phyloP scores from a whole-genome alignment of 345 rosid genomes.

The Geranium brycei region DNA sequence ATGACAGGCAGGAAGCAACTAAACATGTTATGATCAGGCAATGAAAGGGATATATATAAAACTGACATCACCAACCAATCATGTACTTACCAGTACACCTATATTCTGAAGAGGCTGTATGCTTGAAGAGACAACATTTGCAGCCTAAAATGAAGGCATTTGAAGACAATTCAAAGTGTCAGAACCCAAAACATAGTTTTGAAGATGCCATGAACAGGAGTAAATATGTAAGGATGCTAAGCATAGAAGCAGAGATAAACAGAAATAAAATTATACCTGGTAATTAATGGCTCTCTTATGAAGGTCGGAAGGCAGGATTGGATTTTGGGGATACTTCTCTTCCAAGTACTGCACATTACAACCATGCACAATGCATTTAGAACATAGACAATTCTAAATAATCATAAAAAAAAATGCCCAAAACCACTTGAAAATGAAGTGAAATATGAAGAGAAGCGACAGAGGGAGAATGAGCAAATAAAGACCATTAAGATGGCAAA shows the following conservation, averaged over 20 bases:
- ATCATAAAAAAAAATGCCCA: background rate
- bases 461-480: background rate
- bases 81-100: conserved; percentile 37
- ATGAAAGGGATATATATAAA: background rate
- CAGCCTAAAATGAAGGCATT: conserved; percentile 28
- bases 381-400: background rate
- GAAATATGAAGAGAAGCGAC: background rate
- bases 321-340: conserved; percentile 64
- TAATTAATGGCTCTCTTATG: conserved; percentile 46
- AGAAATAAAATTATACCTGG: conserved; percentile 32
- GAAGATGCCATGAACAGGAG: background rate
- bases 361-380: background rate
- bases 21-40: background rate
- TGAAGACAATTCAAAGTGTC: background rate
- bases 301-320: conserved; percentile 54
- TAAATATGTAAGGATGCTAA: background rate
- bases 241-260: background rate
- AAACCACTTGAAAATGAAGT: background rate
- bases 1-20: background rate
- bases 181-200: background rate
- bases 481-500: conserved; percentile 56
- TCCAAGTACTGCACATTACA: conserved; percentile 47
- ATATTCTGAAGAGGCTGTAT: conserved; percentile 76
- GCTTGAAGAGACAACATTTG: conserved; percentile 58
- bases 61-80: background rate